These are phyloP conservation scores for Durio zibethinus DNA, from an alignment of 345 rosid species.

Conservation along the genomic window DNA sequence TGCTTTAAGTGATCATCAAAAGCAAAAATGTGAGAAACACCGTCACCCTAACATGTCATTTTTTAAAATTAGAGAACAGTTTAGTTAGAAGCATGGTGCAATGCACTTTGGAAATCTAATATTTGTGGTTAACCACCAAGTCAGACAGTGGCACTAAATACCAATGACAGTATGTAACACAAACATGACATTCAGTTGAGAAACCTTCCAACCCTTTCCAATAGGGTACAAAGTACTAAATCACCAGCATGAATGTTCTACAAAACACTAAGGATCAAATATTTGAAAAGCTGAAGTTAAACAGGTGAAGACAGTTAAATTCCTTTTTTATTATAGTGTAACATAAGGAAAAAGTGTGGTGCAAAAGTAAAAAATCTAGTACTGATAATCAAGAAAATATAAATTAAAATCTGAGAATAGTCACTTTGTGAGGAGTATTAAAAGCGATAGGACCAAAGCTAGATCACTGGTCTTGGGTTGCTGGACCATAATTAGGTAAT, in stretches of 20 bases:
- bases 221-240: background rate
- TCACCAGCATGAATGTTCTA: background rate
- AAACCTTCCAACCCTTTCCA: background rate
- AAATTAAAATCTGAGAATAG: background rate
- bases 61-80: background rate
- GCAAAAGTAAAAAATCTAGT: background rate
- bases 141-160: background rate
- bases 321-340: background rate
- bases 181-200: background rate
- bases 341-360: background rate
- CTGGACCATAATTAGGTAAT: background rate
- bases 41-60: background rate
- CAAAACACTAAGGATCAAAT: background rate
- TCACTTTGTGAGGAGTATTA: background rate
- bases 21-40: background rate
- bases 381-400: background rate
- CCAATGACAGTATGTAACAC: background rate
- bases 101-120: background rate
- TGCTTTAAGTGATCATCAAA: background rate
- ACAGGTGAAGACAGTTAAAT: background rate
- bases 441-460: background rate
- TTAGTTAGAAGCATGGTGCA: background rate
- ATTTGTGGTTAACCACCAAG: background rate
- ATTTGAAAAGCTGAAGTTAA: background rate
- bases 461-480: background rate